phyloP scores from a whole-genome alignment of 2,329 filamentous ascomycete genomes.

The Aspergillus latus region DNA sequence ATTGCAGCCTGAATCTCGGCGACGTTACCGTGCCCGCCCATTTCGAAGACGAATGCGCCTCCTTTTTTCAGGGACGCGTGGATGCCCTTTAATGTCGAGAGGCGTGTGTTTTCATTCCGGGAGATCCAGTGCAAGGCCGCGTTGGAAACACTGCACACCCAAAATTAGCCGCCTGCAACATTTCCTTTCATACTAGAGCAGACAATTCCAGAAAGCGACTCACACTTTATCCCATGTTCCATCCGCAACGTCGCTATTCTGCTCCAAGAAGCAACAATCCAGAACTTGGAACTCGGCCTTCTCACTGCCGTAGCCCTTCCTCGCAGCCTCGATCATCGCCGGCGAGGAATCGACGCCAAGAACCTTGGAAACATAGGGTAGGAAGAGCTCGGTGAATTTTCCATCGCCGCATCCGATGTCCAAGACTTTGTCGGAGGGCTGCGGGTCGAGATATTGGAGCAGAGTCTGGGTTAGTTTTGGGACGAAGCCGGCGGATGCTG shows the following conservation, averaged over 20 bases:
- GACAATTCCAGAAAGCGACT: not conserved
- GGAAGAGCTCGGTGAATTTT: conserved; percentile 57
- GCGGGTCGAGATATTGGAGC: conserved; percentile 58
- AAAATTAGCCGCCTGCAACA: not conserved
- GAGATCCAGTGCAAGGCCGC: conserved; percentile 69
- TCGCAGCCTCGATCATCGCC: conserved; percentile 59
- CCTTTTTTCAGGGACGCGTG: conserved; percentile 54
- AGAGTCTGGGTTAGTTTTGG: conserved; percentile 62
- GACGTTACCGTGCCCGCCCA: conserved; percentile 70
- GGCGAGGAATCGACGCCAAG: conserved; percentile 61
- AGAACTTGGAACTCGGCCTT: conserved; percentile 32
- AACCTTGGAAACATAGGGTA: conserved; percentile 50
- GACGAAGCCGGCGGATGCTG: conserved; percentile 63
- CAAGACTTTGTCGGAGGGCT: conserved; percentile 58
- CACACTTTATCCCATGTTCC: conserved; percentile 54
- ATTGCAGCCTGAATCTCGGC: conserved; percentile 62
- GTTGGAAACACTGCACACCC: conserved; percentile 53
- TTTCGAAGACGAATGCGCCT: conserved; percentile 66
- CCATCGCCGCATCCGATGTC: conserved; percentile 68
- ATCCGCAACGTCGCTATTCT: conserved; percentile 24
- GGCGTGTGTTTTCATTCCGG: conserved; percentile 45
- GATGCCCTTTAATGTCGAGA: conserved; percentile 55
- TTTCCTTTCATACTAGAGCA: not conserved
- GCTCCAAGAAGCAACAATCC: conserved; percentile 38
- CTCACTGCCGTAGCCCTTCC: conserved; percentile 39